phyloP scores from a whole-genome alignment of 2,329 filamentous ascomycete species.

The Penicillium freii region DNA sequence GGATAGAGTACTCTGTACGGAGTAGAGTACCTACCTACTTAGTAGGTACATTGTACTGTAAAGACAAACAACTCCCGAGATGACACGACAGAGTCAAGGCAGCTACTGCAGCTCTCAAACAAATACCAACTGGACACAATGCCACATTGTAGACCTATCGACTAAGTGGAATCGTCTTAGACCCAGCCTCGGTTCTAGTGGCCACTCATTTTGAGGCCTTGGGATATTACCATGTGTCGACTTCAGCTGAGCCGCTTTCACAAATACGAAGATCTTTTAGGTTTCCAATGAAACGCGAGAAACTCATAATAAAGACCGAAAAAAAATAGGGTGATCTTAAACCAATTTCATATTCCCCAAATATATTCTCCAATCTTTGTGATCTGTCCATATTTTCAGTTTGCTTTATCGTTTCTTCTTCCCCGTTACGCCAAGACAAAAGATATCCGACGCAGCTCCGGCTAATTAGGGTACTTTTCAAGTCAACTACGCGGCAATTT shows the following conservation, averaged over 20 bases:
- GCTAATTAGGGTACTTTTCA: not conserved
- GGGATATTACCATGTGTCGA: conserved; percentile 7
- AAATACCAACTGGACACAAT: not conserved
- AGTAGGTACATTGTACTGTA: not conserved
- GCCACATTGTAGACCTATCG: not conserved
- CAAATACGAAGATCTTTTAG: conserved; percentile 1
- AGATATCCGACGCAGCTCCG: conserved; percentile 4
- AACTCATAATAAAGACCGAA: not conserved
- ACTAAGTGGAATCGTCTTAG: not conserved
- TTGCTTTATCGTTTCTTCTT: not conserved
- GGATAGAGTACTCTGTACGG: not conserved
- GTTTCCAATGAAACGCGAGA: conserved; percentile 5
- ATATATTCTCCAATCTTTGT: not conserved
- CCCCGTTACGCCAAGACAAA: conserved; percentile 2
- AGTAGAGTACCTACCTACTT: not conserved
- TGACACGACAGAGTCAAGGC: not conserved
- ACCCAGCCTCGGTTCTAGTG: conserved; percentile 1
- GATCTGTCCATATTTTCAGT: conserved; percentile 5
- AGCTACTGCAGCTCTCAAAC: not conserved
- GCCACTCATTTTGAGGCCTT: not conserved
- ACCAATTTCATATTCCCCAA: not conserved
- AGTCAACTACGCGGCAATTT: not conserved
- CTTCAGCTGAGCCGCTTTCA: conserved; percentile 11
- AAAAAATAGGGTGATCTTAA: not conserved
- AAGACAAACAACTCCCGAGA: not conserved